phyloP scores from a whole-genome alignment of 139 green algal species.

The Deuterostichococcus epilithicus region DNA sequence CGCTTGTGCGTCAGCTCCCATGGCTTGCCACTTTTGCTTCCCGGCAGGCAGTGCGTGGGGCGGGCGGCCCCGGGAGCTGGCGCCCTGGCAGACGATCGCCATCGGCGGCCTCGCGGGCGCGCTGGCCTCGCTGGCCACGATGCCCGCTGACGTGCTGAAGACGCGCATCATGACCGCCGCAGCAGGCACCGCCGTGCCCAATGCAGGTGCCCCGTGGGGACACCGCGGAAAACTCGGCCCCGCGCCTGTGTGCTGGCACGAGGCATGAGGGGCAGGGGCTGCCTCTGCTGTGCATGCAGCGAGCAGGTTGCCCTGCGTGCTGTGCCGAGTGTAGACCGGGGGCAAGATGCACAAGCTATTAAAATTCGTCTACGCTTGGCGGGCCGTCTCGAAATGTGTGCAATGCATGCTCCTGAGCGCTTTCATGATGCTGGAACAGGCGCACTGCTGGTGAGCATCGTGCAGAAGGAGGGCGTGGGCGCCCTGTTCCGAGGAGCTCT shows the following conservation, averaged over 20 bases:
- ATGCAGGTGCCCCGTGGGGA: neutral
- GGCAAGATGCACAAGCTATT: too few species aligned
- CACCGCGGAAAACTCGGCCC: too few species aligned
- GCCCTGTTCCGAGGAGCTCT: conserved; percentile 48
- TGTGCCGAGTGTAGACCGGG: too few species aligned
- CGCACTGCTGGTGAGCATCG: conserved; percentile 29
- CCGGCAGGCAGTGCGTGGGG: conserved; percentile 13
- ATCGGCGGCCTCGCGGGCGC: conserved; percentile 57
- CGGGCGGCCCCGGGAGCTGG: conserved; percentile 34
- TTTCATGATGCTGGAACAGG: neutral
- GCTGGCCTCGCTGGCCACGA: conserved; percentile 50
- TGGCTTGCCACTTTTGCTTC: conserved; percentile 4
- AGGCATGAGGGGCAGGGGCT: too few species aligned
- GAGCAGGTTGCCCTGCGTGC: too few species aligned
- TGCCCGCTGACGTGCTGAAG: conserved; percentile 71
- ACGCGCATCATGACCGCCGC: conserved; percentile 64
- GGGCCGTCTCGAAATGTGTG: too few species aligned
- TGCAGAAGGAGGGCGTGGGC: conserved; percentile 48
- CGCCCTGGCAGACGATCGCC: conserved; percentile 45
- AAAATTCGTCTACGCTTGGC: too few species aligned
- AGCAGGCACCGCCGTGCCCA: neutral
- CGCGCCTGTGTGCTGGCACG: too few species aligned
- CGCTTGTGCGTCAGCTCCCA: too few species aligned
- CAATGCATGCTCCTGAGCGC: too few species aligned
- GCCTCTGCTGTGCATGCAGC: too few species aligned